Conservation (phyloP, 345 rosid genomes). For the Aquilaria yunnanensis region DNA sequence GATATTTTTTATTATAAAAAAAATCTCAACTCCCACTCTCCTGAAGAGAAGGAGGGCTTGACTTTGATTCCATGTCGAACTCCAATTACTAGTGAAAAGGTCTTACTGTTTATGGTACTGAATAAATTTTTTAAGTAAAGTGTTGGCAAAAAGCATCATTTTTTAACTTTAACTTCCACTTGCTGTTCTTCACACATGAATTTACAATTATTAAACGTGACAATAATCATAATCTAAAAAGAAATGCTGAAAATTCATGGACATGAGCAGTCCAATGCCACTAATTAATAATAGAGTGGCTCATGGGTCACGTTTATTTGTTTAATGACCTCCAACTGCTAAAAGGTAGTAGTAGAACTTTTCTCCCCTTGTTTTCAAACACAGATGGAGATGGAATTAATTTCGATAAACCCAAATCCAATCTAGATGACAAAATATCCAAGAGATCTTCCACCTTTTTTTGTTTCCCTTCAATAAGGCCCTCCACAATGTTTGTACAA, state of each 20-base stretch:
- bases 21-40: no score
- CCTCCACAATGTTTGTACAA: no score
- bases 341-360: background rate
- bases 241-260: background rate
- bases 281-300: slow-evolving; percentile 1
- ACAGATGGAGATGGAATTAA: slow-evolving; percentile 2
- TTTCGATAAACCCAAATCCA: slow-evolving; percentile 18
- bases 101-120: no score
- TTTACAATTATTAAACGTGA: background rate
- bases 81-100: no score
- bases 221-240: background rate
- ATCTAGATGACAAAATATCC: slow-evolving; percentile 7
- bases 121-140: background rate
- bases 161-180: background rate
- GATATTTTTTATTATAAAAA: no score
- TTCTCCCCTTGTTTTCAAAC: background rate
- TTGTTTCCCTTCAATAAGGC: no score
- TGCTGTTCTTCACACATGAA: background rate
- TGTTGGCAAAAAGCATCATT: background rate
- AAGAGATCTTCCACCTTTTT: background rate
- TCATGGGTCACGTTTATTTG: slow-evolving; percentile 2
- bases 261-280: background rate
- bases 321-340: background rate
- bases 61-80: no score
- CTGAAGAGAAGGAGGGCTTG: no score